These are phyloP conservation scores for Floccularia luteovirens DNA, from an alignment of 768 basidiomycete genomes.

Conservation along the genomic window DNA sequence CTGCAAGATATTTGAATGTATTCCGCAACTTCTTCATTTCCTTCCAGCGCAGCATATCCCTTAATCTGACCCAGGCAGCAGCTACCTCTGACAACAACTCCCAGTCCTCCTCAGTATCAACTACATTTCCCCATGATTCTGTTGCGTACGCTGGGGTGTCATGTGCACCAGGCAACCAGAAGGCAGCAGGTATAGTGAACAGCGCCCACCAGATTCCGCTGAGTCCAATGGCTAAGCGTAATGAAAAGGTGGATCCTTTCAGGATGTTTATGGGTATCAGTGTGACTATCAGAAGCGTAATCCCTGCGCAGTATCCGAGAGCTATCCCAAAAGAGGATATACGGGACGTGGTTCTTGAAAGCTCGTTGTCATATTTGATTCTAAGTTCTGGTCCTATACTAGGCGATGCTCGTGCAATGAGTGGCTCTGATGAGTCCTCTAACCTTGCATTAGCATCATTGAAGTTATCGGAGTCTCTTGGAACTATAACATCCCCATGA, in stretches of 20 bases:
- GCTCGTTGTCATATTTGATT: constrained; percentile 40
- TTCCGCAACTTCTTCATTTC: constrained; percentile 72
- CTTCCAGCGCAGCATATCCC: constrained; percentile 61
- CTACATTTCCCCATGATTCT: constrained; percentile 15
- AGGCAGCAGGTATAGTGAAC: constrained; percentile 70
- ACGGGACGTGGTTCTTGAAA: constrained; percentile 71
- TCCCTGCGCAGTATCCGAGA: constrained; percentile 80
- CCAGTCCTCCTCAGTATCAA: constrained; percentile 24
- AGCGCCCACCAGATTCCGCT: constrained; percentile 88
- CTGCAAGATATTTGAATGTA: constrained; percentile 84
- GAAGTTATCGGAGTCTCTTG: constrained; percentile 10
- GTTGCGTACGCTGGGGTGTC: constrained; percentile 4
- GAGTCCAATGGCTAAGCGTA: constrained; percentile 77
- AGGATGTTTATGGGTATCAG: constrained; percentile 71
- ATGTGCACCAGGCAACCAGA: constrained; percentile 54
- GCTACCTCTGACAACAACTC: constrained; percentile 42
- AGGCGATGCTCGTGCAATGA: constrained; percentile 19
- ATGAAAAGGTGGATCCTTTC: constrained; percentile 68
- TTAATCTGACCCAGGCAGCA: constrained; percentile 71
- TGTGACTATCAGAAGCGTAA: constrained; percentile 63
- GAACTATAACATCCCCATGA: constrained; percentile 7
- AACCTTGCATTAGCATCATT: constrained; percentile 13
- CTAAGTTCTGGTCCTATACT: constrained; percentile 12
- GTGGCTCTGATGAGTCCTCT: constrained; percentile 26
- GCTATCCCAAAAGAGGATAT: constrained; percentile 86